Percentiles rank a stretch among this genome's conserved stretches.
These are phyloP conservation scores for Pseudohyphozyma bogoriensis DNA, from an alignment of 768 basidiomycete species.

Conservation along the genomic window DNA sequence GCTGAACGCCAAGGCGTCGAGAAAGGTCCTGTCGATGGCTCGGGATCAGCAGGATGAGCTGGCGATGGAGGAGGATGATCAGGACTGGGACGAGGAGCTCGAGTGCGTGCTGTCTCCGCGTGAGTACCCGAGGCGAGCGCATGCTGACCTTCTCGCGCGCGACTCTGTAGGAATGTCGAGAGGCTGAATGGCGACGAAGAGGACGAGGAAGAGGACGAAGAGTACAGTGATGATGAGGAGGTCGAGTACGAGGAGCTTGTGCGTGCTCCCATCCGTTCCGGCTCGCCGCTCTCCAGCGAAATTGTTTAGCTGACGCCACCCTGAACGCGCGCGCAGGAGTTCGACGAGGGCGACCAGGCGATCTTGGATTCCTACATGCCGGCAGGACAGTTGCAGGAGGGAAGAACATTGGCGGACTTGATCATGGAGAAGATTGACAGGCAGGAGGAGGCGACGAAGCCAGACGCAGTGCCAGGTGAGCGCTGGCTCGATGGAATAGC, in stretches of 20 bases:
- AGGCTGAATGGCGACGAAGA: conserved; percentile 44
- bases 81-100: conserved; percentile 44
- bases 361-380: conserved; percentile 74
- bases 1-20: conserved; percentile 70
- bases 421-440: conserved; percentile 86
- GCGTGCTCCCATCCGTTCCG: conserved; percentile 17
- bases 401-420: conserved; percentile 81
- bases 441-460: conserved; percentile 48
- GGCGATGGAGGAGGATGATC: conserved; percentile 21
- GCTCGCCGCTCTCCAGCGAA: not conserved
- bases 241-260: conserved; percentile 45
- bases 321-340: conserved; percentile 51
- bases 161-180: not conserved
- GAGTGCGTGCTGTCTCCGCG: conserved; percentile 37
- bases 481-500: too few species aligned
- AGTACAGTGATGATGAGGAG: conserved; percentile 47
- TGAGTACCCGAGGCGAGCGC: conserved; percentile 27
- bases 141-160: not conserved
- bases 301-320: not conserved
- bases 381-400: conserved; percentile 39
- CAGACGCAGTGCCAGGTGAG: too few species aligned
- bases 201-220: conserved; percentile 49
- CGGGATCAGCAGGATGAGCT: conserved; percentile 70
- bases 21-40: conserved; percentile 82
- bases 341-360: conserved; percentile 80